phyloP scores from a whole-genome alignment of 106 monocot species.

The Apostasia ramifera region DNA sequence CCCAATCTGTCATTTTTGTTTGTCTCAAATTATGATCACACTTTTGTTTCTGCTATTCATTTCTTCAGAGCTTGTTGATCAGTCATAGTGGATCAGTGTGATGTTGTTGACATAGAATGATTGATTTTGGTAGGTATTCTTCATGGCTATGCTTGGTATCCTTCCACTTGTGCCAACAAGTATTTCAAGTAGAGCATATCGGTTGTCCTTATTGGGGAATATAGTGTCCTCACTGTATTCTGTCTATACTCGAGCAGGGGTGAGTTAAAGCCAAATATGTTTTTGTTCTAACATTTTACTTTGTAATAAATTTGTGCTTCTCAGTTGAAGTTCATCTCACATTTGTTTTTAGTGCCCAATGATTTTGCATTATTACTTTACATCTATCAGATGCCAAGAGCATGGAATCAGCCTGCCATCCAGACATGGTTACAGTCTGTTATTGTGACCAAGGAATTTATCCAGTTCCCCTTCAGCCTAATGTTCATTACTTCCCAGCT shows the following conservation, averaged over 20 bases:
- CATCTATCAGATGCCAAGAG: conserved; percentile 59
- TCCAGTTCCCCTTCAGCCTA: conserved; percentile 65
- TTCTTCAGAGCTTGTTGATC: background rate
- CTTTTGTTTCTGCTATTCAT: background rate
- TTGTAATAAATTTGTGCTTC: background rate
- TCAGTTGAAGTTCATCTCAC: background rate
- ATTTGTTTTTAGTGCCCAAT: background rate
- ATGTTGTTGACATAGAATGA: background rate
- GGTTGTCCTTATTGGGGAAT: conserved; percentile 67
- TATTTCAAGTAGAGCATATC: conserved; percentile 50
- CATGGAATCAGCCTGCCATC: conserved; percentile 60
- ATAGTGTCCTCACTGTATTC: conserved; percentile 59
- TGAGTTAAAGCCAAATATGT: conserved; percentile 9
- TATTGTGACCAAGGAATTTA: conserved; percentile 66
- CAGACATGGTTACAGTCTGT: conserved; percentile 71
- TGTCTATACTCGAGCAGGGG: conserved; percentile 59
- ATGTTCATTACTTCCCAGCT: conserved; percentile 57
- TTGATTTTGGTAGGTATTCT: conserved; percentile 39
- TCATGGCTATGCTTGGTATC: conserved; percentile 49
- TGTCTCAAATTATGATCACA: background rate
- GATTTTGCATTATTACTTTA: background rate
- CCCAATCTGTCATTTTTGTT: too few species aligned
- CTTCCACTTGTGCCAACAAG: conserved; percentile 53
- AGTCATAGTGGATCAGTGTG: background rate
- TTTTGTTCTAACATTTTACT: background rate